Evolutionary conservation across 1,284 basidiomycete species (phyloP), one percentile per base, ranked within the genome.

Genomic region (Coniferiporia weirii): DNA sequence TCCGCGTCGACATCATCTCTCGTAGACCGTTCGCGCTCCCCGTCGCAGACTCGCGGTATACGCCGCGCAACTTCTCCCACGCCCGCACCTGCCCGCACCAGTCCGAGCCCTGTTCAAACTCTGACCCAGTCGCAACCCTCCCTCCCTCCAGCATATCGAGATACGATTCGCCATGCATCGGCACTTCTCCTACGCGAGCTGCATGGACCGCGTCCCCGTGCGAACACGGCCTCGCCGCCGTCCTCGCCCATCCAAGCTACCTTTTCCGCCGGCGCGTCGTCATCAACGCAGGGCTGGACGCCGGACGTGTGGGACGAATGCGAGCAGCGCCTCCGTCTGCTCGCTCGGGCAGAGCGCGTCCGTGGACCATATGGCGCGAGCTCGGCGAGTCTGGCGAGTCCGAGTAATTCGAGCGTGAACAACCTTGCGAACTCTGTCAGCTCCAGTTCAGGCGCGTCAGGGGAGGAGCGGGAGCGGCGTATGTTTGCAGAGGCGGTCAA

Each of bases 261-360:
- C 5, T n/a, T 48, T 8, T 22, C 43, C 12, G 19, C 36, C 22
- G 53, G 49, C n/a, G 47, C 59, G 10, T 22, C 19, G 15, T 27
- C 36, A 15, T 27, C 48, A 15, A 22, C 22, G 49, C 40, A 36
- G 17, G 38, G 32, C 10, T 35, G 48, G 59, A 57, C 54, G 32
- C 19, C 75, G 48, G 76, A 73, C 65, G 84, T 86, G 58, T 87
- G 82, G 80, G 84, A 86, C 56, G 84, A 90, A 66, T 85, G 91
- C 8, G 89, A 92, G 70, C 72, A 80, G 15, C 77, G 89, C 52
- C 72, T 88, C 64, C 74, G 81, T 9, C 71, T 78, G 1, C 71
- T 93, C 56, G 76, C 75, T 19, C 75, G 89, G 52, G 74, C 89
- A 64, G 90, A 92, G 69, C 78, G 85, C 47, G 79, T 87, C 5